Percentiles rank a stretch among this genome's conserved stretches.
These are phyloP conservation scores for Pinus taeda DNA, from an alignment of 75 land plant genomes.

Conservation along the genomic window DNA sequence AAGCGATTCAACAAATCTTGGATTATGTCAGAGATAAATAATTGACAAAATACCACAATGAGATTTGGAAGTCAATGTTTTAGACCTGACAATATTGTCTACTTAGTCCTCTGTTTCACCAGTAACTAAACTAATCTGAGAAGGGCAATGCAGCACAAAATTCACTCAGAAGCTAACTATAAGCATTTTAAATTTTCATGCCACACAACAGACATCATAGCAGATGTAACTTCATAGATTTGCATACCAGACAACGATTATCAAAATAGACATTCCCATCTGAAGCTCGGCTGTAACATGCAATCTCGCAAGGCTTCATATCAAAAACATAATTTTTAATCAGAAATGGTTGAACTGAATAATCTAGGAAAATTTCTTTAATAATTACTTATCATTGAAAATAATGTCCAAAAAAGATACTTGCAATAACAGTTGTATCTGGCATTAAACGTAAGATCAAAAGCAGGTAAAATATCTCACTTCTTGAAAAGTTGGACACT, in stretches of 20 bases:
- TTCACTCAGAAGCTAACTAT: neutral
- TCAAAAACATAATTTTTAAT: neutral
- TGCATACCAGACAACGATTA: conserved; percentile 75
- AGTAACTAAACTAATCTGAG: neutral
- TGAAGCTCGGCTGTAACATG: conserved; percentile 74
- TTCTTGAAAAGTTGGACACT: conserved; percentile 70
- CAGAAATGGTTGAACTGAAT: conserved; percentile 3
- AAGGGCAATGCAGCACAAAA: neutral
- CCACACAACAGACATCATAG: too few relatives aligned
- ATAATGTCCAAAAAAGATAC: neutral
- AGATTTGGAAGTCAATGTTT: neutral
- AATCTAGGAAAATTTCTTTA: too few relatives aligned
- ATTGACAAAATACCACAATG: neutral
- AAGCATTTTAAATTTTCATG: too few relatives aligned
- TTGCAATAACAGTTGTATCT: neutral
- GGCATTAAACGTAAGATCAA: neutral
- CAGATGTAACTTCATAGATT: neutral
- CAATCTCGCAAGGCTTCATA: conserved; percentile 76
- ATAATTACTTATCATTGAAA: neutral
- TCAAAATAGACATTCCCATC: conserved; percentile 79
- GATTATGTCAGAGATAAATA: neutral
- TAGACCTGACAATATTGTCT: too few relatives aligned
- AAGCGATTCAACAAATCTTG: neutral
- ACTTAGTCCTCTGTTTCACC: too few relatives aligned
- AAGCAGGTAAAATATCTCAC: conserved; percentile 23